Base-by-base conservation (phyloP, 1,284 basidiomycete genomes). In the Cryptococcus depauperatus region DNA sequence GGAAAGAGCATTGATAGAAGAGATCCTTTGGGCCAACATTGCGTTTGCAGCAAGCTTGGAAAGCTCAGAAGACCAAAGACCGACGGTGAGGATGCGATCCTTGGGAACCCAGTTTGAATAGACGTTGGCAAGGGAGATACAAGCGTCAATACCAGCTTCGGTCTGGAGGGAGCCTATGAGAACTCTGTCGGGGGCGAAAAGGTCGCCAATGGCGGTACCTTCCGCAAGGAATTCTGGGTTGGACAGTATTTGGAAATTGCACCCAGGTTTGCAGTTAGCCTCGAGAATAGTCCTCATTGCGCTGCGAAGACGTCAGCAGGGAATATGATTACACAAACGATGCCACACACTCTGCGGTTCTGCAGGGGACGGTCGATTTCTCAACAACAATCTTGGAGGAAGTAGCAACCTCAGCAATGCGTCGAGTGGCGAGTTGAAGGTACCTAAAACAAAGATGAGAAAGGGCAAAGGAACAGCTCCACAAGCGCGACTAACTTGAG, bases 221-320 rank as follows among this genome's bases (percentile, higher is more conserved):
- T 99, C 93, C 8, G 93, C 93, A 41, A 99, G 77, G 77, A 98
- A 99, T 71, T 99, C 66, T 51, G 93, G 95, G 76, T 98, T 99
- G 64, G 93, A 97, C 53, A 99, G 82, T 65, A 99, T 98, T 70
- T 98, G 91, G 69, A 99, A 99, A 51, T 80, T 81, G 72, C 85
- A 85, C 54, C 83, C 83, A 44, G 85, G 82, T 68, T 84, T 88
- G 29, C 90, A 92, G 78, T 98, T 98, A 59, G 93, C 89, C 73
- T 97, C 92, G 53, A 98, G 83, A 69, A 98, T 96, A 48, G 88
- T 93, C 61, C 92, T 85, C 93, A 98, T 99, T 22, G 91, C 93
- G 35, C 64, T 67, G 50, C 2, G 19, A 22, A n/a, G 16, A n/a
- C 25, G 39, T 47, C 43, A 48, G 46, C 46, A 14, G 19, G 16